A percentile compares a stretch with the other conserved stretches of the same genome.
phyloP scores from a whole-genome alignment of 805 yeast genomes.

The Grigorovia transvaalensis region DNA sequence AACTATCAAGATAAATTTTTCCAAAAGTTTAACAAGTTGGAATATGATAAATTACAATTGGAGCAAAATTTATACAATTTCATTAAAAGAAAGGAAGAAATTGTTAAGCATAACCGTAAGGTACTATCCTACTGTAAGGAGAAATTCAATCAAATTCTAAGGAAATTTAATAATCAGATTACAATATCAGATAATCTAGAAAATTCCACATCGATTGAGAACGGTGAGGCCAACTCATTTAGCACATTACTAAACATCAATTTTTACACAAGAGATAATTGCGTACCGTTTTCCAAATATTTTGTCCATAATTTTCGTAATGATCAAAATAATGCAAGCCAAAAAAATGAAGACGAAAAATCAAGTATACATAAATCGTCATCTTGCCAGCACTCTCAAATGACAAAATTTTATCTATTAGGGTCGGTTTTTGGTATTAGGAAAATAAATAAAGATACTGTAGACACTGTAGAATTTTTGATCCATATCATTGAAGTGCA shows the following conservation, averaged over 20 bases:
- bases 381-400: too few relatives aligned
- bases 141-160: neutral
- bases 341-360: neutral
- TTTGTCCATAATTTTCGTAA: neutral
- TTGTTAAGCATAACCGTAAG: neutral
- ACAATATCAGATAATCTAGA: neutral
- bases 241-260: neutral
- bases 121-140: neutral
- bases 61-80: conserved; percentile 8
- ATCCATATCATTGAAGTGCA: neutral
- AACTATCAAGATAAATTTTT: conserved; percentile 4
- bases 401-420: neutral
- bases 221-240: neutral
- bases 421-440: conserved; percentile 7
- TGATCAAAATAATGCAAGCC: neutral
- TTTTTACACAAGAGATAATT: conserved; percentile 4
- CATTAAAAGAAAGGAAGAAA: neutral
- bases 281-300: conserved; percentile 7
- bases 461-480: conserved; percentile 8
- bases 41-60: conserved; percentile 10
- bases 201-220: too few relatives aligned
- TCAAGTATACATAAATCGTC: neutral
- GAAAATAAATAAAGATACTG: conserved; percentile 10
- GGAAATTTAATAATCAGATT: neutral
- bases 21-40: conserved; percentile 7